Evolutionary conservation across 164 flowering plant genomes (phyloP).

Genomic region (Liriodendron chinense): DNA sequence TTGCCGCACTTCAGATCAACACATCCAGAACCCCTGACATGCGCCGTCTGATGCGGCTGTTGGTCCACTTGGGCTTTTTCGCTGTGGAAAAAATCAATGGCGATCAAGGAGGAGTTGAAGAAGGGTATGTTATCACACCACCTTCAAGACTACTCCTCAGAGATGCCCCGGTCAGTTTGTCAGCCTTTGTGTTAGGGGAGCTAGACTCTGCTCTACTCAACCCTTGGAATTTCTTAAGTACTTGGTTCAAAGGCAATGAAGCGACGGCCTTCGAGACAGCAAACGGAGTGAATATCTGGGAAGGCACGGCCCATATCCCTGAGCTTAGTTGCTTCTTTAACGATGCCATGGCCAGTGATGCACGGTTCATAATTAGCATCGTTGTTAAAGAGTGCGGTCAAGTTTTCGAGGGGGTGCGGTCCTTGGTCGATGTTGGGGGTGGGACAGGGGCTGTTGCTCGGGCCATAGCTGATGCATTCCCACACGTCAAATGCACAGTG

Average conservation of each 20-base stretch:
- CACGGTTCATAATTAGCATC: conserved; percentile 21
- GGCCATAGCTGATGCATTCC: neutral
- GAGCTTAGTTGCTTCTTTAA: conserved; percentile 22
- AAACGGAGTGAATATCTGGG: conserved; percentile 18
- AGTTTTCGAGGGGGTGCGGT: conserved; percentile 15
- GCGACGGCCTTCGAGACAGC: conserved; percentile 24
- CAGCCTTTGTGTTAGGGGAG: conserved; percentile 13
- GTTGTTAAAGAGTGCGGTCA: conserved; percentile 17
- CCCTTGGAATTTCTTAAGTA: conserved; percentile 20
- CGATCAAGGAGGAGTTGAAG: neutral
- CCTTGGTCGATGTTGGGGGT: neutral
- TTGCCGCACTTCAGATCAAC: neutral
- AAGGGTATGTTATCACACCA: conserved; percentile 9
- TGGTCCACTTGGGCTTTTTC: conserved; percentile 20
- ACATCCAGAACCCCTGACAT: neutral
- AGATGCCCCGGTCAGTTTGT: neutral
- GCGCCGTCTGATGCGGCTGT: conserved; percentile 16
- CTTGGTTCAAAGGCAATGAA: conserved; percentile 20
- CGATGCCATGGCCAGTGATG: conserved; percentile 46
- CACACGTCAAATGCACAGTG: conserved; percentile 23
- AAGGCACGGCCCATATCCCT: conserved; percentile 2
- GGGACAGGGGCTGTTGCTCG: neutral
- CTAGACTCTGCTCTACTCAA: conserved; percentile 24
- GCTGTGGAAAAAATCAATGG: neutral
- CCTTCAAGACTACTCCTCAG: conserved; percentile 2